A percentile compares a stretch with the other conserved stretches of the same genome.
Evolutionary conservation across 2,329 filamentous ascomycete genomes (phyloP).

Genomic region (Diaporthe vexans): DNA sequence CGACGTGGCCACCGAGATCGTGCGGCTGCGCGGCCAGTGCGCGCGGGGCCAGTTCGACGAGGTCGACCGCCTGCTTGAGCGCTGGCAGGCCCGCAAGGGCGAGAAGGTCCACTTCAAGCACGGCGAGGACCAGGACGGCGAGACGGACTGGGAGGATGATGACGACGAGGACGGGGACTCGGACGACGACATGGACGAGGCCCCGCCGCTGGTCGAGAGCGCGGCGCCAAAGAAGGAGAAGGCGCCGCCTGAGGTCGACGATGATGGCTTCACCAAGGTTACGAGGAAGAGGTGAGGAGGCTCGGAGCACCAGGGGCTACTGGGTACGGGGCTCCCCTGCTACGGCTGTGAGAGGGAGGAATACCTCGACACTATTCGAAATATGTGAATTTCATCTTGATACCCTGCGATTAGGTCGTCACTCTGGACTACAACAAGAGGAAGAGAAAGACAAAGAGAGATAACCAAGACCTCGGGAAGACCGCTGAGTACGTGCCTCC

Average conservation of each 20-base stretch:
- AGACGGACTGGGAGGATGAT: constrained; percentile 71
- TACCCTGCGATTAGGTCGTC: constrained; percentile 30
- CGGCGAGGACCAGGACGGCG: constrained; percentile 68
- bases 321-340: not conserved
- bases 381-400: constrained; percentile 26
- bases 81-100: constrained; percentile 73
- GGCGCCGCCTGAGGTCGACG: constrained; percentile 79
- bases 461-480: constrained; percentile 12
- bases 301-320: not conserved
- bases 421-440: constrained; percentile 11
- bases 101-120: constrained; percentile 70
- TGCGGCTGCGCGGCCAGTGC: constrained; percentile 76
- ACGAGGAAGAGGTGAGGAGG: constrained; percentile 72
- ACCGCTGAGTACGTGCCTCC: constrained; percentile 8
- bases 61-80: constrained; percentile 73
- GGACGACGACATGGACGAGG: constrained; percentile 76
- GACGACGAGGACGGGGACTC: constrained; percentile 69
- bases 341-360: not conserved
- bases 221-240: constrained; percentile 69
- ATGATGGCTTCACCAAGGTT: constrained; percentile 86
- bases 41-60: constrained; percentile 75
- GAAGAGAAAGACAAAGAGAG: constrained; percentile 5
- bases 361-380: not conserved
- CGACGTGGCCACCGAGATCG: constrained; percentile 79
- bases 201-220: constrained; percentile 68